Conservation (phyloP, 2,329 filamentous ascomycete genomes). For the Xylariaceae sp. region DNA sequence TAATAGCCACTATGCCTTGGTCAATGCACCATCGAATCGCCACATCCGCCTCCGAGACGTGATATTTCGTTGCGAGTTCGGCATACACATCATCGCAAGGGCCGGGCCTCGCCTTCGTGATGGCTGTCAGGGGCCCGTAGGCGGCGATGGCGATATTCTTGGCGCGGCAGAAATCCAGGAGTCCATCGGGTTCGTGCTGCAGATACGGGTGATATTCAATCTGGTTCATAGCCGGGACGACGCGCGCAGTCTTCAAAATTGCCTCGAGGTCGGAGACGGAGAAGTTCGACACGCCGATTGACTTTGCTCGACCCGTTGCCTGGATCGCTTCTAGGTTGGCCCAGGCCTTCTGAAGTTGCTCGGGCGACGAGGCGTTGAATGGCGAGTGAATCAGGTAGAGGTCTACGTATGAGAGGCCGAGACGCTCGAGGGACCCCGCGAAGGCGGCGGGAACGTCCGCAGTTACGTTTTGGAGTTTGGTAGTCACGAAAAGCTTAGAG, state of each 20-base stretch:
- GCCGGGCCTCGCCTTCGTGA: constrained; percentile 45
- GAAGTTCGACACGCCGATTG: constrained; percentile 79
- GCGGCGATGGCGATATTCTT: constrained; percentile 54
- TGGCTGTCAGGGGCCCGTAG: constrained; percentile 51
- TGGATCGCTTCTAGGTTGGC: constrained; percentile 62
- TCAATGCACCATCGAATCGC: constrained; percentile 59
- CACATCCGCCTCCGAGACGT: constrained; percentile 52
- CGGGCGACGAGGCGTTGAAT: constrained; percentile 46
- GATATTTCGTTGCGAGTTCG: constrained; percentile 54
- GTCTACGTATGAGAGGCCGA: constrained; percentile 68
- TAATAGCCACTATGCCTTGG: constrained; percentile 54
- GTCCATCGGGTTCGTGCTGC: constrained; percentile 51
- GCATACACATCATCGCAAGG: constrained; percentile 51
- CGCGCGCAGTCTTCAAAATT: constrained; percentile 54
- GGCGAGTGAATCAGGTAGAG: constrained; percentile 63
- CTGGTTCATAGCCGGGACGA: constrained; percentile 70
- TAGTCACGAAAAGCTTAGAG: constrained; percentile 64
- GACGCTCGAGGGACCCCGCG: constrained; percentile 56
- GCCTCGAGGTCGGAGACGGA: constrained; percentile 51
- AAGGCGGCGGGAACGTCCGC: constrained; percentile 49
- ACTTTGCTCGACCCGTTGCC: constrained; percentile 59
- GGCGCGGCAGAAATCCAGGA: constrained; percentile 54
- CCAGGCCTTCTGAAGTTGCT: constrained; percentile 57
- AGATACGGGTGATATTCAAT: constrained; percentile 77
- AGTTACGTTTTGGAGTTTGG: constrained; percentile 47